These are phyloP conservation scores for Earliella scabrosa DNA, from an alignment of 1,284 basidiomycete genomes.

Conservation along the genomic window DNA sequence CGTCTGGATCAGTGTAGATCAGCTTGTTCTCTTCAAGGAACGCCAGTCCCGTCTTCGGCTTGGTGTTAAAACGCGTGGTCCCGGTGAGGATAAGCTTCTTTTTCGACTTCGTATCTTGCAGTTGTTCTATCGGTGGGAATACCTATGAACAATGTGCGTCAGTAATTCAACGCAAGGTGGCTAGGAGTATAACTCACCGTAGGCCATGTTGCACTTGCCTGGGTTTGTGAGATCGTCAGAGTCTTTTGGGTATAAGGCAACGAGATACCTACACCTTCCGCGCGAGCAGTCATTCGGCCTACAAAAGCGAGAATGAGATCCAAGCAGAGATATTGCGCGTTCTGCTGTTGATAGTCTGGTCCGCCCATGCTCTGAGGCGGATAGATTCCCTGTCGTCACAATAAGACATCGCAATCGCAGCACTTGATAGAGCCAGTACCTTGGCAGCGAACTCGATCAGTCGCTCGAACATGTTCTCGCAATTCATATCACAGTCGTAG, in stretches of 20 bases:
- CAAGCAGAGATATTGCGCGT: slow-evolving; percentile 87
- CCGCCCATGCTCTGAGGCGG: slow-evolving; percentile 63
- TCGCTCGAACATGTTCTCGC: slow-evolving; percentile 94
- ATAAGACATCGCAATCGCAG: no score
- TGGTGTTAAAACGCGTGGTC: slow-evolving; percentile 90
- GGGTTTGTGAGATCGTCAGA: slow-evolving; percentile 13
- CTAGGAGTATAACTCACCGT: slow-evolving; percentile 42
- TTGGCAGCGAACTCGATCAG: slow-evolving; percentile 90
- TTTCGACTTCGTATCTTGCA: slow-evolving; percentile 79
- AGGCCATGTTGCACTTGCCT: slow-evolving; percentile 62
- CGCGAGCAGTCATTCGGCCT: slow-evolving; percentile 85
- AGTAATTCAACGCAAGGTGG: no score
- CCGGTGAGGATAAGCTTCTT: slow-evolving; percentile 90
- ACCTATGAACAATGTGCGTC: no score
- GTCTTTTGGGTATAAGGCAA: slow-evolving; percentile 5
- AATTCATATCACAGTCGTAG: slow-evolving; percentile 97
- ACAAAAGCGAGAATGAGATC: slow-evolving; percentile 90
- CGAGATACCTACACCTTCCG: slow-evolving; percentile 61
- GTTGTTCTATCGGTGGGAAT: slow-evolving; percentile 57
- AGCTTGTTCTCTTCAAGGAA: slow-evolving; percentile 89
- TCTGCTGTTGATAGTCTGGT: slow-evolving; percentile 71
- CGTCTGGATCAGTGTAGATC: slow-evolving; percentile 70
- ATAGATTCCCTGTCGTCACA: slow-evolving; percentile 85
- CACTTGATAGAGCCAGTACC: no score
- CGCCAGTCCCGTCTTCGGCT: slow-evolving; percentile 92